A percentile compares a stretch with the other conserved stretches of the same genome.
These are phyloP conservation scores for Dictyostelium firmibasis DNA, from an alignment of 78 protist species.

Conservation along the genomic window DNA sequence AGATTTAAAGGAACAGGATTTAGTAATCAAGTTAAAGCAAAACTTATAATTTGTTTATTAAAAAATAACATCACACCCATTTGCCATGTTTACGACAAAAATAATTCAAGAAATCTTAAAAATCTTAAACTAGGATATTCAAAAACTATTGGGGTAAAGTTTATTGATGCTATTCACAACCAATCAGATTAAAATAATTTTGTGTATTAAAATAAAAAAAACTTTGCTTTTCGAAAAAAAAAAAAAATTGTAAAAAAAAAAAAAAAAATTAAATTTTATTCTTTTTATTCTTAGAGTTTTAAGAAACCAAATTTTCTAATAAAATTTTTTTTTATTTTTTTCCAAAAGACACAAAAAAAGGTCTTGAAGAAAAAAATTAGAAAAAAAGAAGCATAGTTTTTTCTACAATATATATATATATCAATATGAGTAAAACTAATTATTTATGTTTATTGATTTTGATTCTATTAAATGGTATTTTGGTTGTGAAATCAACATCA, in stretches of 20 bases:
- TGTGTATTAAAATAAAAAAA: no score
- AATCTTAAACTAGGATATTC: neutral
- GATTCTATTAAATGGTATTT: neutral
- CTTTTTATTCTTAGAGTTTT: no score
- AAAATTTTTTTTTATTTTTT: no score
- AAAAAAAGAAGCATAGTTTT: no score
- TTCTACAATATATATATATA: neutral
- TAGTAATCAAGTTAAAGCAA: neutral
- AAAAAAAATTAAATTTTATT: no score
- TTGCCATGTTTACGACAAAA: neutral
- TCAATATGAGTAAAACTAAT: neutral
- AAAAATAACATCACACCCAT: neutral
- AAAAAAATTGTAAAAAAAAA: no score
- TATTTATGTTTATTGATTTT: neutral
- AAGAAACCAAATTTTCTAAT: no score
- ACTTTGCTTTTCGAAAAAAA: no score
- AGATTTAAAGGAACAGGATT: neutral
- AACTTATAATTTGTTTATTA: neutral
- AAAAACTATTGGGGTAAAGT: neutral
- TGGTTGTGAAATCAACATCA: neutral
- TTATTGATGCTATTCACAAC: neutral
- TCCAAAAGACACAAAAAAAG: no score
- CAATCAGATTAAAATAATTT: neutral
- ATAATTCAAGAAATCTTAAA: neutral
- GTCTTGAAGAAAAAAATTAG: no score